Evolutionary conservation across 805 yeast species (phyloP).

Genomic region (Kuraishia piskuri): DNA sequence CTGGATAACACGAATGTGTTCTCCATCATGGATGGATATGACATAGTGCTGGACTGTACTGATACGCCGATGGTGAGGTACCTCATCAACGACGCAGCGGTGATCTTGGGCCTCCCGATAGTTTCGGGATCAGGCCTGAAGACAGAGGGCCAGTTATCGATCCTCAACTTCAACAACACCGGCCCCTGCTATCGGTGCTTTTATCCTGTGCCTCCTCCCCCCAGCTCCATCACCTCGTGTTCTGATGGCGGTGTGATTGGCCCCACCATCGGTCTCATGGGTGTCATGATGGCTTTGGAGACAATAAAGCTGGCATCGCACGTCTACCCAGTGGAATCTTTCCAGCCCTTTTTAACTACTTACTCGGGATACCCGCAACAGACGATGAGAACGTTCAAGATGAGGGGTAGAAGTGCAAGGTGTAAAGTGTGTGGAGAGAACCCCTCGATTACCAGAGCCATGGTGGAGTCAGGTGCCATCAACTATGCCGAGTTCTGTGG

Average conservation of each 20-base stretch:
- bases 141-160: constrained; percentile 82
- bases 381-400: constrained; percentile 62
- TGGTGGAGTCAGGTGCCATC: constrained; percentile 36
- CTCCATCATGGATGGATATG: constrained; percentile 54
- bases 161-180: constrained; percentile 51
- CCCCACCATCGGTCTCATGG: constrained; percentile 91
- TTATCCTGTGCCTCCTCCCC: constrained; percentile 85
- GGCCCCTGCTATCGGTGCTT: constrained; percentile 97
- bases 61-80: constrained; percentile 88
- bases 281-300: constrained; percentile 83
- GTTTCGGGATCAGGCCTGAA: constrained; percentile 90
- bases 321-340: constrained; percentile 39
- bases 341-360: constrained; percentile 60
- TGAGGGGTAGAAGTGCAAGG: constrained; percentile 54
- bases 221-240: constrained; percentile 75
- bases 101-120: constrained; percentile 55
- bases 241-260: constrained; percentile 93
- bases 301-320: constrained; percentile 66
- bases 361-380: constrained; percentile 65
- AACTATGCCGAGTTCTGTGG: constrained; percentile 80
- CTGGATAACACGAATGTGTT: constrained; percentile 52
- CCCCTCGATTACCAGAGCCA: constrained; percentile 39
- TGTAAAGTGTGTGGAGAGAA: constrained; percentile 60
- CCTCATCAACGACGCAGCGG: constrained; percentile 78
- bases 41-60: constrained; percentile 84